Evolutionary conservation across 2,329 filamentous ascomycete species (phyloP).

Genomic region (Basipetospora sp.): DNA sequence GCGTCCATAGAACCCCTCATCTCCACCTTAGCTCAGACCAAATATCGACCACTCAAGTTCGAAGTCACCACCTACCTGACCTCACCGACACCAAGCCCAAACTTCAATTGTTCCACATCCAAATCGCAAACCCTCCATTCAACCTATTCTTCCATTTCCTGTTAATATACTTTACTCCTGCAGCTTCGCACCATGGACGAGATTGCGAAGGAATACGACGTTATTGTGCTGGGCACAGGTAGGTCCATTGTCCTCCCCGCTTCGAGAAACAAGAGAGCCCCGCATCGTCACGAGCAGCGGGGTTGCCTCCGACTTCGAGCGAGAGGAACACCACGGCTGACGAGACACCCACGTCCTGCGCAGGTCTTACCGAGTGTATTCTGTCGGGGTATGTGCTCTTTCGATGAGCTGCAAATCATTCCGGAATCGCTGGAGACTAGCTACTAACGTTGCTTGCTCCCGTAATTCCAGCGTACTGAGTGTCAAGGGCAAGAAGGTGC

Average conservation of each 20-base stretch:
- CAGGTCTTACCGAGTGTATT: constrained; percentile 96
- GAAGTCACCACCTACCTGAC: too few species aligned
- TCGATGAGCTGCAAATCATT: not conserved
- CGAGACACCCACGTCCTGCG: constrained; percentile 13
- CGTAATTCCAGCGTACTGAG: constrained; percentile 58
- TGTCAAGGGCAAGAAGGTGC: constrained; percentile 97
- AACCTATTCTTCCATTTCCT: too few species aligned
- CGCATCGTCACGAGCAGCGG: constrained; percentile 14
- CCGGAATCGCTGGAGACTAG: not conserved
- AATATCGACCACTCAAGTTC: too few species aligned
- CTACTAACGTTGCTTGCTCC: not conserved
- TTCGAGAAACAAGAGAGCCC: constrained; percentile 10
- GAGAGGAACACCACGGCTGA: not conserved
- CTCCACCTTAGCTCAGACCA: too few species aligned
- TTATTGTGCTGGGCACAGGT: constrained; percentile 97
- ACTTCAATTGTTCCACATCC: too few species aligned
- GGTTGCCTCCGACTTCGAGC: too few species aligned
- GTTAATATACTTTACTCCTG: not conserved
- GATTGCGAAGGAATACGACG: constrained; percentile 96
- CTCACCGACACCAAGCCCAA: too few species aligned
- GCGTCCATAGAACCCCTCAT: too few species aligned
- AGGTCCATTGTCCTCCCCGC: constrained; percentile 22
- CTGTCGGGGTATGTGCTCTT: constrained; percentile 65
- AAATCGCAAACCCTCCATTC: too few species aligned
- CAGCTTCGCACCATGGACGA: constrained; percentile 62